Evolutionary conservation across 2,329 filamentous ascomycete species (phyloP).

Genomic region (Nannizzia gypsea): DNA sequence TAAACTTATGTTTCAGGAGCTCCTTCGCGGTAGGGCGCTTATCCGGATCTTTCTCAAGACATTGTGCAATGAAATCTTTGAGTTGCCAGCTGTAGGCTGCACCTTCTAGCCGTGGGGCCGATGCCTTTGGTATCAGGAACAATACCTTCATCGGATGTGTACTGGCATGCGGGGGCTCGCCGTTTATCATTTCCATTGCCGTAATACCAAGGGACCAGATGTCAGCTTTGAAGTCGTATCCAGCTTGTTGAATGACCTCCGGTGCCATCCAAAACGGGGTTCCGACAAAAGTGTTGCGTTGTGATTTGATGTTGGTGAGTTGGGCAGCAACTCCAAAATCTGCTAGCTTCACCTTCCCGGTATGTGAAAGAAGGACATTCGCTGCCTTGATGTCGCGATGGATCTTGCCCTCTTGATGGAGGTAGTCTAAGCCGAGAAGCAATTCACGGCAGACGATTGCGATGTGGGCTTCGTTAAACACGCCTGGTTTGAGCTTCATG

Average conservation of each 20-base stretch:
- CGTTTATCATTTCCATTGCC: constrained; percentile 76
- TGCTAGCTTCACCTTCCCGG: constrained; percentile 85
- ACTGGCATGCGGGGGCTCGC: constrained; percentile 75
- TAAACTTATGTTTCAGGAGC: constrained; percentile 76
- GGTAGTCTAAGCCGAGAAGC: constrained; percentile 78
- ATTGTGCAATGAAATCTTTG: constrained; percentile 84
- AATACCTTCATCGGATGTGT: constrained; percentile 90
- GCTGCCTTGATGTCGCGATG: constrained; percentile 95
- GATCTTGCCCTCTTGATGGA: constrained; percentile 89
- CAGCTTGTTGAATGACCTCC: constrained; percentile 80
- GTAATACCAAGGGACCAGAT: constrained; percentile 91
- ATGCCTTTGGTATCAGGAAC: constrained; percentile 80
- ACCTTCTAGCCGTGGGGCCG: constrained; percentile 72
- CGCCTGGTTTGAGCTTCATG: constrained; percentile 69
- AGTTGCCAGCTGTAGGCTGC: constrained; percentile 73
- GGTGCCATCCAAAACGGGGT: constrained; percentile 97
- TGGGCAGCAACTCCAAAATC: constrained; percentile 97
- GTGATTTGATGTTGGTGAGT: constrained; percentile 92
- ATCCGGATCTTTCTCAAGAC: constrained; percentile 84
- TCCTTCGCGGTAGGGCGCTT: constrained; percentile 74
- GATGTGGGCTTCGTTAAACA: constrained; percentile 80
- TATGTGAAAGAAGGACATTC: constrained; percentile 83
- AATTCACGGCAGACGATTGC: constrained; percentile 90
- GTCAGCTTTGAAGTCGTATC: constrained; percentile 78
- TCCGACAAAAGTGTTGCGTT: constrained; percentile 93